Conservation (phyloP, 306 rosid species). For the Prunus mira region DNA sequence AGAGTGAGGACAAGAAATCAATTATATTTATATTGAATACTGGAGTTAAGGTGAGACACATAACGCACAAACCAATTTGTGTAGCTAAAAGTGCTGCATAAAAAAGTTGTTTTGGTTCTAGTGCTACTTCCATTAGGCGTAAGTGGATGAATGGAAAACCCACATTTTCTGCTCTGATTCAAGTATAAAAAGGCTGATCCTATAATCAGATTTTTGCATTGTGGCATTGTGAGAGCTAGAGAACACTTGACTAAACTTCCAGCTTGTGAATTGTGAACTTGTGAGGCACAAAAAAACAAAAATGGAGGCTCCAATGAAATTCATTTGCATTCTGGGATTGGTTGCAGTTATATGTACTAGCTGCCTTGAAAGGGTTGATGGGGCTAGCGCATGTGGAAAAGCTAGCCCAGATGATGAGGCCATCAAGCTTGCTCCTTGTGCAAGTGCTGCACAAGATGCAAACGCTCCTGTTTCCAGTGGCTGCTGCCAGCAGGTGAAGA, state of each 20-base stretch:
- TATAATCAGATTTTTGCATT: not conserved
- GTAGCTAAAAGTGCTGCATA: constrained; percentile 25
- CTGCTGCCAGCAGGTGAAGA: constrained; percentile 49
- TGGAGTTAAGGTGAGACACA: constrained; percentile 12
- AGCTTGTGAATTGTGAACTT: not conserved
- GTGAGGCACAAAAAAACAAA: not conserved
- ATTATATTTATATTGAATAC: not conserved
- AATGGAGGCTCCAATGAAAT: constrained; percentile 38
- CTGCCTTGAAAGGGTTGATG: constrained; percentile 26
- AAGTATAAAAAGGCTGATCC: constrained; percentile 34
- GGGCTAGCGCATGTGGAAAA: constrained; percentile 61
- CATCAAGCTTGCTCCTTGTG: constrained; percentile 54
- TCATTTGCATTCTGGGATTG: constrained; percentile 37
- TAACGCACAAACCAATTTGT: constrained; percentile 8
- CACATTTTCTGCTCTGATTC: constrained; percentile 23
- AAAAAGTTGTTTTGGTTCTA: constrained; percentile 22
- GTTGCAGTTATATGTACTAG: constrained; percentile 25
- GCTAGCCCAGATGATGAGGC: constrained; percentile 56
- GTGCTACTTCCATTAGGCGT: constrained; percentile 52
- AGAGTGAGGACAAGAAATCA: not conserved
- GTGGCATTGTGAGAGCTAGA: not conserved
- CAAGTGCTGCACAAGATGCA: constrained; percentile 46
- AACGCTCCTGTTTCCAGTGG: constrained; percentile 44
- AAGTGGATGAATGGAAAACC: constrained; percentile 33
- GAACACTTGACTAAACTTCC: not conserved